These are phyloP conservation scores for Mallotus japonicus DNA, from an alignment of 441 rosid genomes.

Conservation along the genomic window DNA sequence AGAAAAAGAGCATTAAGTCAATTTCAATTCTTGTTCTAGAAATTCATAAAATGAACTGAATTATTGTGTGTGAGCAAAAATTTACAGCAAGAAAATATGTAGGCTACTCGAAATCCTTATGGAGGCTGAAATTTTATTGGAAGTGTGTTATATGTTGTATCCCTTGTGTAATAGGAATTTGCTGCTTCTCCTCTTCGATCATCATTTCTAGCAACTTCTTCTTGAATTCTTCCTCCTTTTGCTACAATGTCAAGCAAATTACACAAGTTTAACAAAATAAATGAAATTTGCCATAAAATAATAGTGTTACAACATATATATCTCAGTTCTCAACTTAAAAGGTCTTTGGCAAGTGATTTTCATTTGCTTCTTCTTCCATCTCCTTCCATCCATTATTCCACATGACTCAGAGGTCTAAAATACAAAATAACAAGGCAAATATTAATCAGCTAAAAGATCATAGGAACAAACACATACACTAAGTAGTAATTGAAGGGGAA, in stretches of 20 bases:
- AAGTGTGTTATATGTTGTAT: no score
- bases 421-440: constrained; percentile 16
- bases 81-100: no score
- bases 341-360: constrained; percentile 71
- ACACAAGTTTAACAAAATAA: constrained; percentile 18
- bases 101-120: no score
- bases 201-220: constrained; percentile 70
- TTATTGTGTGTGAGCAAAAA: no score
- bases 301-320: constrained; percentile 23
- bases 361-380: constrained; percentile 72
- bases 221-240: constrained; percentile 85
- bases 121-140: no score
- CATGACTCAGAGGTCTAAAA: constrained; percentile 73
- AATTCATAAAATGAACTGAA: no score
- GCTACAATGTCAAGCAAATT: constrained; percentile 38
- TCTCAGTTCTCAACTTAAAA: constrained; percentile 88
- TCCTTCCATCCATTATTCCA: constrained; percentile 59
- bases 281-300: constrained; percentile 9
- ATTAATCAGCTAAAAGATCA: background rate
- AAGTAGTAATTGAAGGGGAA: background rate
- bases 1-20: no score
- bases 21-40: no score
- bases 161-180: constrained; percentile 89
- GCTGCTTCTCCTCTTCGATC: constrained; percentile 62
- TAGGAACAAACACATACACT: background rate